Base-by-base conservation (phyloP, 305 asterid genomes). In the Fraxinus greggii region DNA sequence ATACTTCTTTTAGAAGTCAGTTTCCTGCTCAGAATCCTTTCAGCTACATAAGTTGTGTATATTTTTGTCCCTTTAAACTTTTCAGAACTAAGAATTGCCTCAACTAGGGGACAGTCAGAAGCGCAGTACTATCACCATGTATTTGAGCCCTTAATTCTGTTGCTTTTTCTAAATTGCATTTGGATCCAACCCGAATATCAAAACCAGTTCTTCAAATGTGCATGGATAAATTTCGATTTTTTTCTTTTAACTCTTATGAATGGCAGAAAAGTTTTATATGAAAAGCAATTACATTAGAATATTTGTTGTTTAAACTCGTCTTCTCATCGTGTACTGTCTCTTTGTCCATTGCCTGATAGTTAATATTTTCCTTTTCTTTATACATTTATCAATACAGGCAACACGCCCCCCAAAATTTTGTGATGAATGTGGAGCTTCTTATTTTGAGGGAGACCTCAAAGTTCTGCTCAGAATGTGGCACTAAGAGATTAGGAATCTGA, bases 401-500 rank as follows among this genome's bases (percentile, higher is more conserved):
- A 76, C 94, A 7, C 87, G 95, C 83, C 99, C 95, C 72, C 97
- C 99, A 31, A 95, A 94, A 90, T 95, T 83, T 32, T 95, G 98
- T 29, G 97, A 94, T 76, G 92, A 91, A 89, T 95, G 98, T 65
- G 99, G 98, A 75, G 77, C 86, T 86, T 92, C 93, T 21, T 93
- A 91, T 88, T 82, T 91, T n/a, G 80, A 90, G 93, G 86, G 97
- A 92, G 78, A 88, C 93, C 54, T 94, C 98, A 3, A 95, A 95
- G 89, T 95, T 90, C 88, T 95, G 97, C 91, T 88, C 97, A 21
- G 92, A 91, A 81, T 95, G 97, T 86, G 97, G 97, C 76, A 87
- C 91, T 3, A 92, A 89, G 90, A 92, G 97, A 87, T 88, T 92
- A 84, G 97, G 97, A 70, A 90, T 87, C 35, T 91, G 88, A 90